These are phyloP conservation scores for Hippophae gyantsensis DNA, from an alignment of 306 rosid genomes.

Conservation along the genomic window DNA sequence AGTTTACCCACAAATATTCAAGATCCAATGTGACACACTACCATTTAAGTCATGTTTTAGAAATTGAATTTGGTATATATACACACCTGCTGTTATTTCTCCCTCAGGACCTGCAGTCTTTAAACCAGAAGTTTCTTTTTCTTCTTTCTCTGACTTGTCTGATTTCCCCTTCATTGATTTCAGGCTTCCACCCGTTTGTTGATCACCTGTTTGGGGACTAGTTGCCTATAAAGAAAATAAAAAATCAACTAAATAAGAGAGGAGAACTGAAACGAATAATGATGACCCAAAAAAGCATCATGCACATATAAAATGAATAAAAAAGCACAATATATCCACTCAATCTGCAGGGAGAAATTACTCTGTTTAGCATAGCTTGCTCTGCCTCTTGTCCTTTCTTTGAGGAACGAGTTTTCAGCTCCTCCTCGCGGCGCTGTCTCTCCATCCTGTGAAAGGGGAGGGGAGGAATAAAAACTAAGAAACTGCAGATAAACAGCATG, in stretches of 20 bases:
- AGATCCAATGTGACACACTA: too few species aligned
- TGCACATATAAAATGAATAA: not conserved
- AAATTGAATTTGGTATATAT: too few species aligned
- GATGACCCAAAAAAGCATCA: slow-evolving; percentile 10
- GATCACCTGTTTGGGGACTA: slow-evolving; percentile 43
- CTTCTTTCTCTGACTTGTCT: slow-evolving; percentile 40
- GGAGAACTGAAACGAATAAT: slow-evolving; percentile 3
- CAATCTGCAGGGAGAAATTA: slow-evolving; percentile 4
- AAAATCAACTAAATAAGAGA: not conserved
- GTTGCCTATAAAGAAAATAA: slow-evolving; percentile 36
- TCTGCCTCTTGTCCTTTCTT: slow-evolving; percentile 37
- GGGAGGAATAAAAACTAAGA: not conserved
- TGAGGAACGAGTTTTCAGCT: slow-evolving; percentile 43
- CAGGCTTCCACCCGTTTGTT: slow-evolving; percentile 47
- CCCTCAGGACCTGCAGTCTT: slow-evolving; percentile 53
- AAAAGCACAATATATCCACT: not conserved
- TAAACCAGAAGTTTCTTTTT: slow-evolving; percentile 36
- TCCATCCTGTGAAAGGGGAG: slow-evolving; percentile 39
- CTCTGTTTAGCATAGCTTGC: slow-evolving; percentile 44
- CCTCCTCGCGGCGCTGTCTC: slow-evolving; percentile 57
- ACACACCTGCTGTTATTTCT: slow-evolving; percentile 49
- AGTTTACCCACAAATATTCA: too few species aligned
- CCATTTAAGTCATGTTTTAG: too few species aligned
- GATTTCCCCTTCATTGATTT: slow-evolving; percentile 54
- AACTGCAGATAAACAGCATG: not conserved